Conservation (phyloP, 192 early-diverging fungal species). For the Backusella psychrophila region DNA sequence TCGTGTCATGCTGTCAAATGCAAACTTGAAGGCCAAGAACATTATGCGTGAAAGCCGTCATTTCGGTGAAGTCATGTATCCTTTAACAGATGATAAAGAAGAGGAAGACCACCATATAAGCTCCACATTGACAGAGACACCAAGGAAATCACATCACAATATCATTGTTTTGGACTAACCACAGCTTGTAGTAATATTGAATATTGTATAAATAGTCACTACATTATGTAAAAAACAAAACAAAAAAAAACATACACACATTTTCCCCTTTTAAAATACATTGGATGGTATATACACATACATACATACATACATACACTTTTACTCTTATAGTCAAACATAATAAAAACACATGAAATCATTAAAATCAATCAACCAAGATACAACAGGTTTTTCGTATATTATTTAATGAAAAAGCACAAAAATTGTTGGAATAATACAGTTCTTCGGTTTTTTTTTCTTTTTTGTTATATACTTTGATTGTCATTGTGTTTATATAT, state of each 20-base stretch:
- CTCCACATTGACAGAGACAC: neutral
- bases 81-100: neutral
- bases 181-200: neutral
- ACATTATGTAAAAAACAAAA: too few species aligned
- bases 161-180: neutral
- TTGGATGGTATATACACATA: neutral
- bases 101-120: neutral
- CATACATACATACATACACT: neutral
- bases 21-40: constrained; percentile 1
- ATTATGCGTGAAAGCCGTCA: constrained; percentile 19
- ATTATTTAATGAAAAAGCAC: constrained; percentile 1
- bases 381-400: neutral
- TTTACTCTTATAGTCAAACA: neutral
- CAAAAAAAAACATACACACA: too few species aligned
- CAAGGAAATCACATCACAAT: neutral
- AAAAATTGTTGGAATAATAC: constrained; percentile 6
- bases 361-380: constrained; percentile 4
- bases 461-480: neutral
- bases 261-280: too few species aligned
- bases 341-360: neutral
- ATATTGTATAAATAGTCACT: too few species aligned
- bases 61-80: constrained; percentile 15
- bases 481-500: neutral
- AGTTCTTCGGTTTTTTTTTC: neutral
- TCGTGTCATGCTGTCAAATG: neutral